Evolutionary conservation across 306 rosid species (phyloP).

Genomic region (Castanea mollissima): DNA sequence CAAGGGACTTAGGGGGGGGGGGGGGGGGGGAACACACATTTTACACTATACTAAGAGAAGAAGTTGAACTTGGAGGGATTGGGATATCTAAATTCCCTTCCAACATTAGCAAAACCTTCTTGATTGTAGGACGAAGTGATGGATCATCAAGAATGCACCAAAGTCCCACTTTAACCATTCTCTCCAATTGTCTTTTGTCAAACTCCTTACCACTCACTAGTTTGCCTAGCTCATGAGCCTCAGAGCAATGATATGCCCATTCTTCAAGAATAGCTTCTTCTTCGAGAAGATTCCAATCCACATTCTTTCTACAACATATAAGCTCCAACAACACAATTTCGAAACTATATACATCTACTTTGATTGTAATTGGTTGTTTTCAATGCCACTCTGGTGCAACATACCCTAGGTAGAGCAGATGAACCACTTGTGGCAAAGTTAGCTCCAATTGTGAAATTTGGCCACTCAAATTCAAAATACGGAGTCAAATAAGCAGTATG

Average conservation of each 20-base stretch:
- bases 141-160: not conserved
- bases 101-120: not conserved
- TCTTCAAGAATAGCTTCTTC: not conserved
- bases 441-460: conserved; percentile 30
- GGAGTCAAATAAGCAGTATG: conserved; percentile 10
- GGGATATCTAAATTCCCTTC: not conserved
- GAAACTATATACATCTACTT: not conserved
- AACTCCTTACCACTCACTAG: not conserved
- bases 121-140: not conserved
- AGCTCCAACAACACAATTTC: not conserved
- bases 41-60: not conserved
- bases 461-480: conserved; percentile 18
- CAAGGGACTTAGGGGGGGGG: too few relatives aligned
- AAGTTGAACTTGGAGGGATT: not conserved
- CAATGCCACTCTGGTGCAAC: not conserved
- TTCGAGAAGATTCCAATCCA: not conserved
- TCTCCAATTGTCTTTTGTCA: not conserved
- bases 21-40: not conserved
- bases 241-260: not conserved
- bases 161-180: not conserved
- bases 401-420: conserved; percentile 11
- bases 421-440: conserved; percentile 33
- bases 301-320: not conserved
- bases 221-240: not conserved
- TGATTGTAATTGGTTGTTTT: not conserved